These are phyloP conservation scores for Phoma herbarum DNA, from an alignment of 2,329 filamentous ascomycete genomes.

Conservation along the genomic window DNA sequence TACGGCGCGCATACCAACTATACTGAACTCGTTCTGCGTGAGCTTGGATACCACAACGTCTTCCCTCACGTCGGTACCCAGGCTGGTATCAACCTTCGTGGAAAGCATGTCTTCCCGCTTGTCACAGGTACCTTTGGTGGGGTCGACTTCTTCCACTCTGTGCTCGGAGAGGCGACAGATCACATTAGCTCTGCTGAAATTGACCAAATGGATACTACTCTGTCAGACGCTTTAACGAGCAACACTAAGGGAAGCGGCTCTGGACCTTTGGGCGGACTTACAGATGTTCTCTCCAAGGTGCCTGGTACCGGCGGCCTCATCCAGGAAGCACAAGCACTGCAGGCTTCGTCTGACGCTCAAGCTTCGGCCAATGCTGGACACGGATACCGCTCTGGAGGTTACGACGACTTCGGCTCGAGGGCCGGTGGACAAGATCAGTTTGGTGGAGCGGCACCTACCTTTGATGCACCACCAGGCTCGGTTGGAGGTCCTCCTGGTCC, in stretches of 20 bases:
- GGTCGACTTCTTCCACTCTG: conserved; percentile 61
- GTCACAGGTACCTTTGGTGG: conserved; percentile 65
- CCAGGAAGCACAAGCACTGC: conserved; percentile 57
- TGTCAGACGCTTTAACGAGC: conserved; percentile 51
- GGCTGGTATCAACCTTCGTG: conserved; percentile 56
- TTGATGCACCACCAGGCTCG: conserved; percentile 56
- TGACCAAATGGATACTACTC: conserved; percentile 56
- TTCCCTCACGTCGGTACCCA: conserved; percentile 62
- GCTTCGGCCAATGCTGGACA: conserved; percentile 51
- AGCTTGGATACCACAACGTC: conserved; percentile 61
- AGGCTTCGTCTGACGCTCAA: conserved; percentile 59
- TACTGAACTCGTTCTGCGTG: conserved; percentile 61
- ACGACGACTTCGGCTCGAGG: conserved; percentile 51
- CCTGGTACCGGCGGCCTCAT: conserved; percentile 64
- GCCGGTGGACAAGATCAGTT: conserved; percentile 54
- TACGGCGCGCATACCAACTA: conserved; percentile 66
- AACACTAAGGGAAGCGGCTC: conserved; percentile 44
- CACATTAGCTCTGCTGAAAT: conserved; percentile 60
- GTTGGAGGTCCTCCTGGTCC: conserved; percentile 56
- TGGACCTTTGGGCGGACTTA: conserved; percentile 59
- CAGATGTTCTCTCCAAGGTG: conserved; percentile 76
- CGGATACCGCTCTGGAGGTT: conserved; percentile 57
- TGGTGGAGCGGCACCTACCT: conserved; percentile 40
- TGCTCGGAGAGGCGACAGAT: conserved; percentile 60
- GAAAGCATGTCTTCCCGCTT: conserved; percentile 60